phyloP scores from a whole-genome alignment of 2,329 filamentous ascomycete species.

The Paecilomyces niveus region DNA sequence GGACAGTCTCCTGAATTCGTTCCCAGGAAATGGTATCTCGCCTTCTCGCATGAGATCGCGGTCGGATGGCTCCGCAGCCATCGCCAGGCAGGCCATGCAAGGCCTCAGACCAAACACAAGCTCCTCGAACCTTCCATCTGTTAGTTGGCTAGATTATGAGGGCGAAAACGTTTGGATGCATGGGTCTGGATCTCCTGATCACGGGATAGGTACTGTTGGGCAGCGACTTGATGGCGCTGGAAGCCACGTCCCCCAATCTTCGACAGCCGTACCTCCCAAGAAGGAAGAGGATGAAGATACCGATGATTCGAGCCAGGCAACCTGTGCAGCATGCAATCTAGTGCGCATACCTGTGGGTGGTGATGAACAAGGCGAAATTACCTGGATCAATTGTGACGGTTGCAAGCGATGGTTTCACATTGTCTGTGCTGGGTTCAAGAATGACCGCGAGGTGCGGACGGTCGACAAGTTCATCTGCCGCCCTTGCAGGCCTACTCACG shows the following conservation, averaged over 20 bases:
- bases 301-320: slow-evolving; percentile 32
- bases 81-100: slow-evolving; percentile 29
- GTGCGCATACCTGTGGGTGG: slow-evolving; percentile 45
- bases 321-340: slow-evolving; percentile 52
- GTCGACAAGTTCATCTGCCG: slow-evolving; percentile 63
- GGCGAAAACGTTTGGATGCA: slow-evolving; percentile 11
- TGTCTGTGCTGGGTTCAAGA: slow-evolving; percentile 59
- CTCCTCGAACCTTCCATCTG: slow-evolving; percentile 25
- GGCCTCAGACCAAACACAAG: slow-evolving; percentile 32
- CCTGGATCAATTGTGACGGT: slow-evolving; percentile 62
- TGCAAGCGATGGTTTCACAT: slow-evolving; percentile 65
- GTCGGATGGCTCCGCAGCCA: slow-evolving; percentile 35
- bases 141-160: slow-evolving; percentile 25
- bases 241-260: neutral
- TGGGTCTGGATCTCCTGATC: slow-evolving; percentile 6
- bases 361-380: slow-evolving; percentile 47
- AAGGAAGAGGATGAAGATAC: slow-evolving; percentile 19
- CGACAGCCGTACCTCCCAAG: slow-evolving; percentile 4
- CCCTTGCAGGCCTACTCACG: slow-evolving; percentile 52
- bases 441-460: slow-evolving; percentile 55
- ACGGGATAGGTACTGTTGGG: slow-evolving; percentile 7
- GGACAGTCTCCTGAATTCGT: slow-evolving; percentile 9
- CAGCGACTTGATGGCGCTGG: slow-evolving; percentile 2
- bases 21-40: slow-evolving; percentile 15
- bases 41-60: slow-evolving; percentile 33